Base-by-base conservation (phyloP, 2,329 filamentous ascomycete genomes). In the Triangularia verruculosa region DNA sequence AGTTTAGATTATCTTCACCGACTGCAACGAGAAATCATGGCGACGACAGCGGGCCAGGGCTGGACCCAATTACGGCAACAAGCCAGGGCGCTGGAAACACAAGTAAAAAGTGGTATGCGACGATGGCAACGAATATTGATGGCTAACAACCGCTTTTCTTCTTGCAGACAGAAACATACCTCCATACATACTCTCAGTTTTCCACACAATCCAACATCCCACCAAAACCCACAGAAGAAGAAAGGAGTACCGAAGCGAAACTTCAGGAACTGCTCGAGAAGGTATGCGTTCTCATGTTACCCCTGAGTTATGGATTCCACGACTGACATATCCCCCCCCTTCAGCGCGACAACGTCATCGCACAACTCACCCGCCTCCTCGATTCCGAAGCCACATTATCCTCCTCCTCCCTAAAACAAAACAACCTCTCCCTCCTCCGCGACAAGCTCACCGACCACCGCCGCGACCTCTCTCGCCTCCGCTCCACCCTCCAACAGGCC, bases 21-120 rank as follows among this genome's bases (percentile, higher is more conserved):
- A 47, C n/a, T 47, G 39, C n/a, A 47, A 9, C 39, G 39, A 47
- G 39, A 51, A 52, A 25, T 20, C 54, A 71, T 71, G 69, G 70
- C 69, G 64, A 66, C 70, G 57, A 68, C 69, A 54, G 63, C 71
- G 67, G 67, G 66, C 39, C 67, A 70, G 67, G 89, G 93, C 79
- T 99, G 95, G 95, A 89, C 92, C 73, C 93, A 97, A 80, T 84
- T 98, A 70, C 91, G 95, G 72, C 93, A 97, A 76, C 94, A 98
- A 79, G 92, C 93, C 66, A 86, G 95, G 72, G 86, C 88, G 53
- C 82, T 97, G 67, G 95, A 99, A 78, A 92, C 89, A 66, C 94
- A 98, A 85, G 94, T 96, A 82, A 17, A n/a, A 63, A 51, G 8
- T 24, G 25, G 61, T 32, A 6, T 25, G 27, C 30, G 24, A 12